Percentiles rank a stretch among this genome's conserved stretches.
Conservation (phyloP, 176 grass and related monocot genomes). For the Leersia perrieri region DNA sequence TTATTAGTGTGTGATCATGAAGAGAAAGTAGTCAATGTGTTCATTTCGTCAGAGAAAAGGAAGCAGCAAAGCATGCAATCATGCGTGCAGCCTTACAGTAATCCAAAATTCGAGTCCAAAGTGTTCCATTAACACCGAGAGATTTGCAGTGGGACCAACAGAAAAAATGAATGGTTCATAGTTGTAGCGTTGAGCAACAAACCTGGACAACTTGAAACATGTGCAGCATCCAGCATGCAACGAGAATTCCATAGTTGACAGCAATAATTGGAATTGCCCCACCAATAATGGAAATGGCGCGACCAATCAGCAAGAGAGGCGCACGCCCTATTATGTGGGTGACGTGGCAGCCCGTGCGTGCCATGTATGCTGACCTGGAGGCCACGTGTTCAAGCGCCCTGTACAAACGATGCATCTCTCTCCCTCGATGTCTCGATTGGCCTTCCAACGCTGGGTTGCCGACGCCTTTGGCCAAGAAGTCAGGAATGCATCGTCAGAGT, state of each 20-base stretch:
- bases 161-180: background rate
- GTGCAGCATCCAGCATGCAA: background rate
- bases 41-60: background rate
- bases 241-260: background rate
- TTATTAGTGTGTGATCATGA: background rate
- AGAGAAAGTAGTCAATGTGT: background rate
- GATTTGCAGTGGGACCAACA: background rate
- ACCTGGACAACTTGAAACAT: background rate
- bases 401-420: background rate
- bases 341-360: background rate
- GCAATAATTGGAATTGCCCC: constrained; percentile 1
- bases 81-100: background rate
- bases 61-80: background rate
- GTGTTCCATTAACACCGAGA: background rate
- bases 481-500: background rate
- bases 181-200: too few relatives aligned
- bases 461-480: background rate
- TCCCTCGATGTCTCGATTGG: too few relatives aligned
- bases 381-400: background rate
- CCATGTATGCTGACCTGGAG: background rate
- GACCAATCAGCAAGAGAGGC: constrained; percentile 7
- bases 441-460: background rate
- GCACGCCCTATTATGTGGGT: background rate
- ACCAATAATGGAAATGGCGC: constrained; percentile 30
- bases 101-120: background rate